phyloP scores from a whole-genome alignment of 768 basidiomycete species.

The Suillus paluster region DNA sequence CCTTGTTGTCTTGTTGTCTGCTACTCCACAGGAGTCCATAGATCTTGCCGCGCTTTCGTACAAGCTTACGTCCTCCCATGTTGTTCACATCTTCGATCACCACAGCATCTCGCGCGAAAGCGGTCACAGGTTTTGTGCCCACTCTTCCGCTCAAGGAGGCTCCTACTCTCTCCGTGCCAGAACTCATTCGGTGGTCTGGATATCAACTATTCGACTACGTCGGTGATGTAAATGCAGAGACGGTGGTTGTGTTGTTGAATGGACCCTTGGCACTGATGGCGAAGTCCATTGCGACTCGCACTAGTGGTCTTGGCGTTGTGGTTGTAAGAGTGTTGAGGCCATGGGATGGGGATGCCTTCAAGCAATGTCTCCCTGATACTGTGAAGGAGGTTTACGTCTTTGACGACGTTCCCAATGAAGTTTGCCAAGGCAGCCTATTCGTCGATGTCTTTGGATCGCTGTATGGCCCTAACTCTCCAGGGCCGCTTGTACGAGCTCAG shows the following conservation, averaged over 20 bases:
- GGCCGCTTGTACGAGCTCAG: conserved; percentile 54
- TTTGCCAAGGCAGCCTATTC: conserved; percentile 68
- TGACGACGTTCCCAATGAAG: conserved; percentile 72
- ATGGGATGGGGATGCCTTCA: conserved; percentile 75
- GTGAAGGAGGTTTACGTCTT: conserved; percentile 69
- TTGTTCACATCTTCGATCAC: conserved; percentile 92
- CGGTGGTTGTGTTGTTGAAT: conserved; percentile 74
- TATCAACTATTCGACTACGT: conserved; percentile 78
- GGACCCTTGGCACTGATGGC: conserved; percentile 74
- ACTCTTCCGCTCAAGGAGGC: conserved; percentile 38
- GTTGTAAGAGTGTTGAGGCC: conserved; percentile 82
- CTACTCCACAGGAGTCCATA: conserved; percentile 81
- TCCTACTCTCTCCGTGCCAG: conserved; percentile 41
- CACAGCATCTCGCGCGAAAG: conserved; percentile 78
- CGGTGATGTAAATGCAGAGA: conserved; percentile 65
- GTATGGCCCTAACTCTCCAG: conserved; percentile 43
- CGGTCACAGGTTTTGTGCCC: conserved; percentile 54
- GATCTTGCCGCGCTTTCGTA: conserved; percentile 83
- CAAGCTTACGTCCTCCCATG: conserved; percentile 64
- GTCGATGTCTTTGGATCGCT: conserved; percentile 71
- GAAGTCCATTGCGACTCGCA: conserved; percentile 50
- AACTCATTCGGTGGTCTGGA: conserved; percentile 59
- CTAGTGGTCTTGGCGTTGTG: conserved; percentile 64
- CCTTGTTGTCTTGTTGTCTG: conserved; percentile 78
- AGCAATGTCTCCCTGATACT: conserved; percentile 58